Conservation (phyloP, 495 filamentous ascomycete genomes). For the Amniculicola lignicola region DNA sequence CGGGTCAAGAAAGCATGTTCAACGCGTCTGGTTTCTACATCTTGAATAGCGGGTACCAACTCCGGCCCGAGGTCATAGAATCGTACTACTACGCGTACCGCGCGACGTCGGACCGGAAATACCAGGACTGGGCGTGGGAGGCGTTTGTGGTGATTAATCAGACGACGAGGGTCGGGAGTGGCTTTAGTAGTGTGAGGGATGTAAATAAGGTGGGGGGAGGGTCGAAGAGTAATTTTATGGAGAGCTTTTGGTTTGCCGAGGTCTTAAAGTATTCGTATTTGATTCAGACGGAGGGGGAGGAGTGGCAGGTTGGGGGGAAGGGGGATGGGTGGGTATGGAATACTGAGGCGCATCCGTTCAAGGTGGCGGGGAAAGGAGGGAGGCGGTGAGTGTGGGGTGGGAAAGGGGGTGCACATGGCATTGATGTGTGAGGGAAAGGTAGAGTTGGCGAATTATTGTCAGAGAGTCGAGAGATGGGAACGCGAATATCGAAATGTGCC, state of each 20-base stretch:
- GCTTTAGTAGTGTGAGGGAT: conserved; percentile 62
- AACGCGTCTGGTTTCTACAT: conserved; percentile 70
- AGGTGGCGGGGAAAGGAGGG: conserved; percentile 42
- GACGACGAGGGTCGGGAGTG: conserved; percentile 61
- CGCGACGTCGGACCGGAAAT: conserved; percentile 62
- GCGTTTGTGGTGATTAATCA: conserved; percentile 69
- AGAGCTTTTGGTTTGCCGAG: conserved; percentile 90
- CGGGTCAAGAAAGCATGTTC: conserved; percentile 57
- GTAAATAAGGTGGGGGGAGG: conserved; percentile 67
- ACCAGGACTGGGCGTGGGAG: conserved; percentile 70
- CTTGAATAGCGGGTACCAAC: conserved; percentile 56
- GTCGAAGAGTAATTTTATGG: conserved; percentile 60
- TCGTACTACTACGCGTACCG: conserved; percentile 86
- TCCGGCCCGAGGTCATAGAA: conserved; percentile 84
- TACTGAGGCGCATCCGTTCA: conserved; percentile 79
- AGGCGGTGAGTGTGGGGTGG: too few relatives aligned
- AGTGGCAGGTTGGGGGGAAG: conserved; percentile 63
- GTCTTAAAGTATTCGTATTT: conserved; percentile 83
- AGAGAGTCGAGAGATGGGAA: too few relatives aligned
- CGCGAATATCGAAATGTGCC: too few relatives aligned
- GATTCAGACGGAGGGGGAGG: conserved; percentile 55
- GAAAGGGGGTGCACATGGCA: too few relatives aligned
- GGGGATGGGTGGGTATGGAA: conserved; percentile 73
- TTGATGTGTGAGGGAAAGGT: too few relatives aligned
- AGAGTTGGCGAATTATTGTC: too few relatives aligned